Evolutionary conservation across 495 filamentous ascomycete genomes (phyloP), one percentile per base, ranked within the genome.

Genomic region (Mytilinidion resinicola): DNA sequence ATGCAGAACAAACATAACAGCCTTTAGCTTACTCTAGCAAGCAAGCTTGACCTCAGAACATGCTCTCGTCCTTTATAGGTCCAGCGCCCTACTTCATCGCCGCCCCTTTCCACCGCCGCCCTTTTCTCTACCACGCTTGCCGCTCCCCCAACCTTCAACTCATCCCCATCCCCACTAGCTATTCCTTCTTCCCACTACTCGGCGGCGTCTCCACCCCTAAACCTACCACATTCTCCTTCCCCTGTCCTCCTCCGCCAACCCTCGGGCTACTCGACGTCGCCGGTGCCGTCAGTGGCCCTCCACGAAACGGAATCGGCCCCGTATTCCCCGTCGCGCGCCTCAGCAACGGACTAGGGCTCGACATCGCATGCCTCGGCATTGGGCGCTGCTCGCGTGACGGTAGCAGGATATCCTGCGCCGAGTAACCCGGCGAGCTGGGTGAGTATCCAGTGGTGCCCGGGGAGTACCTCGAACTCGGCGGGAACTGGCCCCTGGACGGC

Each of bases 161-260:
- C 21, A 3, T 25, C 17, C 14, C 2, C 46, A 9, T 49, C 3
- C 21, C 1, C 1, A 1, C 39, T 9, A 42, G 2, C 12, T 42
- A 42, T 42, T 42, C 74, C 73, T 59, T 62, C 51, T 43, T 35
- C 47, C 35, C 47, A 59, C 55, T 66, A 52, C 52, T 62, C 1
- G 63, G 63, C 11, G 63, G 63, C 39, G 63, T 66, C 37, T 62
- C 59, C 2, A 46, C 25, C 6, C 25, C 25, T 30, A 30, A 30
- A 6, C 25, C 25, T 46, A 52, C 7, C 52, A 53, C 39, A 58
- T 41, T 21, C 38, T 25, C 46, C 14, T 49, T 44, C 39, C 3
- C 34, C 53, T 54, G 57, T 14, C 51, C 51, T 6, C 3, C 19
- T 54, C 43, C 53, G 17, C 55, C 51, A 7, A 62, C 8, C 46